These are phyloP conservation scores for Lactarius deliciosus DNA, from an alignment of 768 basidiomycete species.

Conservation along the genomic window DNA sequence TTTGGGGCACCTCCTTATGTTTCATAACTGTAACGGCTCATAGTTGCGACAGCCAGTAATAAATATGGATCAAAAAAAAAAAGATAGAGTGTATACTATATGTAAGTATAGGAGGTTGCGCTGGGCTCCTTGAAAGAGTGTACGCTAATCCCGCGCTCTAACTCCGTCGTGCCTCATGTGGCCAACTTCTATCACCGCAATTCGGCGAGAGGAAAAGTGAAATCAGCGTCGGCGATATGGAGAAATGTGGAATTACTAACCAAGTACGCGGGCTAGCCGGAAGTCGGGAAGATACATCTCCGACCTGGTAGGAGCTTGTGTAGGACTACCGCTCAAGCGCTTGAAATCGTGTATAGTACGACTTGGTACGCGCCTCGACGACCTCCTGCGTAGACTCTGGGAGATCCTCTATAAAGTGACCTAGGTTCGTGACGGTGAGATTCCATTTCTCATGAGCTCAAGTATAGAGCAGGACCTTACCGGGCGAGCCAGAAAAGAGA, in stretches of 20 bases:
- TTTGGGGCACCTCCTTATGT: too few species aligned
- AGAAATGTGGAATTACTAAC: conserved; percentile 7
- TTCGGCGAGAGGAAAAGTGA: background rate
- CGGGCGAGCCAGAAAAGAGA: conserved; percentile 86
- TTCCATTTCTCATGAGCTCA: background rate
- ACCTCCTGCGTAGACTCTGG: conserved; percentile 94
- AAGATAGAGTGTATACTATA: background rate
- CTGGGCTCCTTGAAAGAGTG: background rate
- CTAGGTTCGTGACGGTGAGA: conserved; percentile 40
- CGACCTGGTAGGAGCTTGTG: background rate
- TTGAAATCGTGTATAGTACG: conserved; percentile 82
- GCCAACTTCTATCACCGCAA: conserved; percentile 2
- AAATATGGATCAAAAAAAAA: too few species aligned
- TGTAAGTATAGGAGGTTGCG: background rate
- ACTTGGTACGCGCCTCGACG: conserved; percentile 82
- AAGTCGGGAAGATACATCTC: background rate
- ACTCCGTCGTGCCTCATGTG: background rate
- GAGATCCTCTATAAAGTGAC: conserved; percentile 77
- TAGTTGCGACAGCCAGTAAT: too few species aligned
- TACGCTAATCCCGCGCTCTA: background rate
- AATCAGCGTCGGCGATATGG: background rate
- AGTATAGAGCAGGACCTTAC: conserved; percentile 42
- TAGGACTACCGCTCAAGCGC: conserved; percentile 38
- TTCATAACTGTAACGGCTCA: too few species aligned
- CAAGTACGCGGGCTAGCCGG: background rate